Conservation (phyloP, 768 basidiomycete species). For the Cystofilobasidium macerans region DNA sequence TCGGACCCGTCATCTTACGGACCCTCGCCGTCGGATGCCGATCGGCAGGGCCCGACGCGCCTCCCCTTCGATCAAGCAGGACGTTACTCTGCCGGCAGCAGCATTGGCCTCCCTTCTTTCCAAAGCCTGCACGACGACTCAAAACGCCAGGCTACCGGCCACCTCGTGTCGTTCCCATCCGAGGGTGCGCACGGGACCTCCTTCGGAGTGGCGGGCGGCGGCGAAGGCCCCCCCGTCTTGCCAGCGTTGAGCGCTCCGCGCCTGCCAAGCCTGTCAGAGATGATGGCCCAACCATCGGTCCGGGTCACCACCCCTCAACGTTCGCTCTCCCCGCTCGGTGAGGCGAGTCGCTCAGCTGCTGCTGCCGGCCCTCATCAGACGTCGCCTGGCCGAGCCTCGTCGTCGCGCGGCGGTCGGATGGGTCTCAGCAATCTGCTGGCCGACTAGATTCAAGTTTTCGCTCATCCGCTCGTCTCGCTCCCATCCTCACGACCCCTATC, state of each 20-base stretch:
- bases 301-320: not conserved
- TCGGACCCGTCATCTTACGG: constrained; percentile 2
- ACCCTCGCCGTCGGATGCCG: not conserved
- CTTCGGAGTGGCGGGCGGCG: too few species aligned
- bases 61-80: not conserved
- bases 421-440: constrained; percentile 11
- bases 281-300: not conserved
- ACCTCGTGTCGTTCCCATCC: too few species aligned
- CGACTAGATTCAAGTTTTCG: too few species aligned
- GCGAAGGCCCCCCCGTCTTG: too few species aligned
- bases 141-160: too few species aligned
- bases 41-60: not conserved
- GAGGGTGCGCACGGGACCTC: too few species aligned
- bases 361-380: not conserved
- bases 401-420: constrained; percentile 1
- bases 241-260: not conserved
- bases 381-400: not conserved
- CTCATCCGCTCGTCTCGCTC: too few species aligned
- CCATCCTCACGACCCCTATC: too few species aligned
- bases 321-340: not conserved
- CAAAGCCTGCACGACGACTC: not conserved
- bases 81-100: not conserved
- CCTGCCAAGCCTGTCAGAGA: not conserved
- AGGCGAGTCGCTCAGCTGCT: not conserved
- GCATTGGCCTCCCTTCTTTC: not conserved